Evolutionary conservation across 768 basidiomycete species (phyloP).

Genomic region (Clavulina sp.): DNA sequence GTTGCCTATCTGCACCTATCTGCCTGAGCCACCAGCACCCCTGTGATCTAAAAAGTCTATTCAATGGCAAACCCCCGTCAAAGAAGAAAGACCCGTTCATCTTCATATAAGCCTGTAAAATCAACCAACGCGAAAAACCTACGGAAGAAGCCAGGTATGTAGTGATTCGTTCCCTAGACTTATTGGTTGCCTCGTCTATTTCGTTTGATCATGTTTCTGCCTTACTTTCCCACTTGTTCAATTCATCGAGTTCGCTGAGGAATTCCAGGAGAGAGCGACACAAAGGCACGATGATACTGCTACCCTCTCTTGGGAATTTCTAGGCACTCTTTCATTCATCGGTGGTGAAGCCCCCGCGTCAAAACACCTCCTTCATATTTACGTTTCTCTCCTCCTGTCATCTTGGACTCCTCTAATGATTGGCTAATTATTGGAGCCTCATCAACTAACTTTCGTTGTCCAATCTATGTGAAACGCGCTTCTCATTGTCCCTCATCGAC

Average conservation of each 20-base stretch:
- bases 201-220: background rate
- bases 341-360: too few species aligned
- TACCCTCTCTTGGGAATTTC: too few species aligned
- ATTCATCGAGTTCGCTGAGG: background rate
- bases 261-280: background rate
- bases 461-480: too few species aligned
- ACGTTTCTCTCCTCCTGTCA: too few species aligned
- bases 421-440: background rate
- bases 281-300: background rate
- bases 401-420: too few species aligned
- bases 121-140: conserved; percentile 45
- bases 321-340: too few species aligned
- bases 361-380: too few species aligned
- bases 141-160: conserved; percentile 61
- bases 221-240: background rate
- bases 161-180: background rate
- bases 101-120: conserved; percentile 50
- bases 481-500: too few species aligned
- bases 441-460: background rate
- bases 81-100: conserved; percentile 67
- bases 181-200: background rate
- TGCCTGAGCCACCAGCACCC: too few species aligned
- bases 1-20: too few species aligned
- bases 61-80: conserved; percentile 90
- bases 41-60: too few species aligned